These are phyloP conservation scores for Pachysandra terminalis DNA, from an alignment of 164 flowering plant species.

Conservation along the genomic window DNA sequence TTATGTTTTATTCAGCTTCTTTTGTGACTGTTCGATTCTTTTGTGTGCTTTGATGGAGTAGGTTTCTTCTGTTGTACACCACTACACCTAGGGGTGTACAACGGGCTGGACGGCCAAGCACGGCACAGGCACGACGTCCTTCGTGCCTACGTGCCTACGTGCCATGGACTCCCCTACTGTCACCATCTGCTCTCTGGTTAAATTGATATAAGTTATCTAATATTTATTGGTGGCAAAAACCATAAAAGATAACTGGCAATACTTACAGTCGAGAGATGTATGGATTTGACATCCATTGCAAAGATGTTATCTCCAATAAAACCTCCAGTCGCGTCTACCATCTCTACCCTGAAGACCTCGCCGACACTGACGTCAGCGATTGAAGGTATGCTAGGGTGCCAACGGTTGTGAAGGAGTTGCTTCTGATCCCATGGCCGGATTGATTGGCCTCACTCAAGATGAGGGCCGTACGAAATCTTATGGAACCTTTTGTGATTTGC, in stretches of 20 bases:
- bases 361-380: conserved; percentile 59
- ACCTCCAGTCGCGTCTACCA: conserved; percentile 88
- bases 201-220: too few relatives aligned
- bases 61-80: too few relatives aligned
- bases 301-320: conserved; percentile 47
- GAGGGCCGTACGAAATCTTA: too few relatives aligned
- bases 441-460: too few relatives aligned
- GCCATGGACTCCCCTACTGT: too few relatives aligned
- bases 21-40: not conserved
- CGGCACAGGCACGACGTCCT: too few relatives aligned
- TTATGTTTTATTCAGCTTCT: not conserved
- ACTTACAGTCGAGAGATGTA: conserved; percentile 77
- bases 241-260: not conserved
- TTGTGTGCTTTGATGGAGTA: not conserved
- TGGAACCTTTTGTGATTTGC: too few relatives aligned
- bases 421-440: conserved; percentile 78
- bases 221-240: too few relatives aligned
- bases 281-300: conserved; percentile 53
- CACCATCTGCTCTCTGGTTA: not conserved
- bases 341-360: conserved; percentile 68
- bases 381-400: conserved; percentile 79
- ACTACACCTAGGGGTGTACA: too few relatives aligned
- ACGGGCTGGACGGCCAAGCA: too few relatives aligned
- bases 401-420: conserved; percentile 82
- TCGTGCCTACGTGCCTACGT: too few relatives aligned